A percentile compares a stretch with the other conserved stretches of the same genome.
phyloP scores from a whole-genome alignment of 805 yeast species.

The Kazachstania kunashirensis region DNA sequence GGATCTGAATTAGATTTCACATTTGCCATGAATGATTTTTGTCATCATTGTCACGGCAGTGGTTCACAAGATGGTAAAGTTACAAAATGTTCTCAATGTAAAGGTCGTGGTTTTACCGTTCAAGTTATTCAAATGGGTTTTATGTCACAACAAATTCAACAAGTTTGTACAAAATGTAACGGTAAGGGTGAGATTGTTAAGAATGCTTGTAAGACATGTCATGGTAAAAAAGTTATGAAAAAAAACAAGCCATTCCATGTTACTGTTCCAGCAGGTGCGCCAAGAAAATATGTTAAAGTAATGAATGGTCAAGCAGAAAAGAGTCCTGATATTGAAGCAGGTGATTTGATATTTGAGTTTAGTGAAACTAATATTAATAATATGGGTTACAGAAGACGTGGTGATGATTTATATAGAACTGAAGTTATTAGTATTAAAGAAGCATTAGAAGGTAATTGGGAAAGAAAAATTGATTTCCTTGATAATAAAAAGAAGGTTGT shows the following conservation, averaged over 20 bases:
- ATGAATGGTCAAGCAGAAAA: conserved; percentile 75
- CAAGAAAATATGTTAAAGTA: conserved; percentile 47
- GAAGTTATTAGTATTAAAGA: conserved; percentile 68
- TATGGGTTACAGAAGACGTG: conserved; percentile 80
- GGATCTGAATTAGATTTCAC: conserved; percentile 58
- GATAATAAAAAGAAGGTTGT: conserved; percentile 45
- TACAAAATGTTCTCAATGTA: conserved; percentile 57
- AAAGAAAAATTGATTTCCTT: conserved; percentile 52
- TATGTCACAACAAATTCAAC: conserved; percentile 78
- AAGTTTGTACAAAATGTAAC: conserved; percentile 66
- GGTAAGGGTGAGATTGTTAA: conserved; percentile 67
- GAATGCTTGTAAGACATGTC: conserved; percentile 58
- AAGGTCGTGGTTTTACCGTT: conserved; percentile 62
- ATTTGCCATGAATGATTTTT: conserved; percentile 61
- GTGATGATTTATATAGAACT: conserved; percentile 63
- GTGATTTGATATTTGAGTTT: conserved; percentile 60
- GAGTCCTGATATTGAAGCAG: conserved; percentile 72
- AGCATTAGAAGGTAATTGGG: conserved; percentile 76
- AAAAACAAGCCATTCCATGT: conserved; percentile 49
- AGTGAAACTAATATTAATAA: conserved; percentile 43
- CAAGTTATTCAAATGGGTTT: conserved; percentile 74
- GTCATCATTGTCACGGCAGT: conserved; percentile 70
- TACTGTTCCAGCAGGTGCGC: conserved; percentile 60
- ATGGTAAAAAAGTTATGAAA: conserved; percentile 56
- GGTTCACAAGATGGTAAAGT: conserved; percentile 76